These are phyloP conservation scores for Aspergillus uvarum DNA, from an alignment of 2,329 filamentous ascomycete species.

Conservation along the genomic window DNA sequence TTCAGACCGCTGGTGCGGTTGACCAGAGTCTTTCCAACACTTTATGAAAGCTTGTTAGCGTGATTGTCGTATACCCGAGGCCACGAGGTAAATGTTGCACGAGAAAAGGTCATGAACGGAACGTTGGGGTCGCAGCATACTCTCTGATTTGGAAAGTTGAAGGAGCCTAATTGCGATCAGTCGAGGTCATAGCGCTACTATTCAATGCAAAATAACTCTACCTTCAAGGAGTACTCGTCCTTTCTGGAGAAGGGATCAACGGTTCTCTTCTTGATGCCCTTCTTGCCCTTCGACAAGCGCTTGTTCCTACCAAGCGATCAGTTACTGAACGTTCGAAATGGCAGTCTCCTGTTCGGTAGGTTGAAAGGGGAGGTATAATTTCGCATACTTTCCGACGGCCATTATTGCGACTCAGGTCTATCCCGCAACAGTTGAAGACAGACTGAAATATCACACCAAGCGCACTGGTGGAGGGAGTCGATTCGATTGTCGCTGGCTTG, in stretches of 20 bases:
- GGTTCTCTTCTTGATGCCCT: conserved; percentile 99
- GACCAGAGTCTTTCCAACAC: conserved; percentile 99
- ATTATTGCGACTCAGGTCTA: conserved; percentile 64
- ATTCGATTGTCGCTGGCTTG: conserved; percentile 34
- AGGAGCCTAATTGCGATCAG: conserved; percentile 64
- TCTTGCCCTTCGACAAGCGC: conserved; percentile 99
- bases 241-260: conserved; percentile 96
- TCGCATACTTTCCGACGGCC: conserved; percentile 76
- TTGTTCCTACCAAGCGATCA: conserved; percentile 72
- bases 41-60: conserved; percentile 45
- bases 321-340: conserved; percentile 6
- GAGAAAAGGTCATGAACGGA: conserved; percentile 13
- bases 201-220: conserved; percentile 40
- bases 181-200: not conserved
- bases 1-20: conserved; percentile 99
- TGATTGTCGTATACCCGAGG: not conserved
- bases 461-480: conserved; percentile 40
- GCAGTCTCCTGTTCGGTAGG: not conserved
- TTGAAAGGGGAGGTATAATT: conserved; percentile 8
- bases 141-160: conserved; percentile 95
- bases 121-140: conserved; percentile 60
- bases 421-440: conserved; percentile 43
- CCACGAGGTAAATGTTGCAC: not conserved
- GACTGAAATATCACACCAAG: conserved; percentile 44
- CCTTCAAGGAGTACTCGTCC: conserved; percentile 99